Conservation (phyloP, 2,329 filamentous ascomycete species). For the Juglanconis oblonga region DNA sequence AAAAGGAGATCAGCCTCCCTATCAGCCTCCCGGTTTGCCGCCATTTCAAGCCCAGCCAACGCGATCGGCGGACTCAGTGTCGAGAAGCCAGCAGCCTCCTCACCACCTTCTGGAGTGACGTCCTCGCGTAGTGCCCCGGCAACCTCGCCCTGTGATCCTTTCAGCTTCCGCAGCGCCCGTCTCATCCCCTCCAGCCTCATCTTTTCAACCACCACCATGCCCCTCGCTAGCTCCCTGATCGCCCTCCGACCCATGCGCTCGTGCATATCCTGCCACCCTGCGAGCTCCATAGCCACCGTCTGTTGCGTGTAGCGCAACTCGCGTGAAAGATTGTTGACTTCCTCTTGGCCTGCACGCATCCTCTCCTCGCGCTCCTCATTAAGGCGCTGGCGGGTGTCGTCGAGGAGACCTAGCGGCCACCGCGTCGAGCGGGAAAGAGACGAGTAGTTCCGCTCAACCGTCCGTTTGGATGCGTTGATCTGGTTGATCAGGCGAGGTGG, state of each 20-base stretch:
- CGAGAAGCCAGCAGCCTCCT: background rate
- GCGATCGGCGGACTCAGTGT: conserved; percentile 6
- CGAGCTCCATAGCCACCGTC: conserved; percentile 85
- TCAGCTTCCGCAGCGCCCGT: conserved; percentile 69
- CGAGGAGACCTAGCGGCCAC: conserved; percentile 79
- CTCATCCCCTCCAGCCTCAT: conserved; percentile 77
- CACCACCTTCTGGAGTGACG: background rate
- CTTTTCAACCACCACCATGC: conserved; percentile 76
- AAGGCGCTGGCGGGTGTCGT: conserved; percentile 80
- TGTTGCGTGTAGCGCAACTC: conserved; percentile 92
- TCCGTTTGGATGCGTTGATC: conserved; percentile 71
- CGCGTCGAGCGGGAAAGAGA: conserved; percentile 71
- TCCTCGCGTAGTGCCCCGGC: background rate
- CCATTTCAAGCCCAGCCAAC: conserved; percentile 17
- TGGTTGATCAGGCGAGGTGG: conserved; percentile 74
- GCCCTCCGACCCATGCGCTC: conserved; percentile 73
- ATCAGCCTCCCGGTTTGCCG: conserved; percentile 7
- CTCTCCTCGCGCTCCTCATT: conserved; percentile 83
- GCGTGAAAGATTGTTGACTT: conserved; percentile 70
- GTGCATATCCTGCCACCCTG: conserved; percentile 90
- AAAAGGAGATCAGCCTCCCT: background rate
- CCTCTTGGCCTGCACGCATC: conserved; percentile 65
- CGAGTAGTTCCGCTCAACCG: conserved; percentile 73
- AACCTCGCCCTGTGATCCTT: conserved; percentile 22
- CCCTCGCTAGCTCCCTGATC: conserved; percentile 71